Percentiles rank a stretch among this genome's conserved stretches.
These are phyloP conservation scores for Deinandra increscens DNA, from an alignment of 129 eudicot genomes.

Conservation along the genomic window DNA sequence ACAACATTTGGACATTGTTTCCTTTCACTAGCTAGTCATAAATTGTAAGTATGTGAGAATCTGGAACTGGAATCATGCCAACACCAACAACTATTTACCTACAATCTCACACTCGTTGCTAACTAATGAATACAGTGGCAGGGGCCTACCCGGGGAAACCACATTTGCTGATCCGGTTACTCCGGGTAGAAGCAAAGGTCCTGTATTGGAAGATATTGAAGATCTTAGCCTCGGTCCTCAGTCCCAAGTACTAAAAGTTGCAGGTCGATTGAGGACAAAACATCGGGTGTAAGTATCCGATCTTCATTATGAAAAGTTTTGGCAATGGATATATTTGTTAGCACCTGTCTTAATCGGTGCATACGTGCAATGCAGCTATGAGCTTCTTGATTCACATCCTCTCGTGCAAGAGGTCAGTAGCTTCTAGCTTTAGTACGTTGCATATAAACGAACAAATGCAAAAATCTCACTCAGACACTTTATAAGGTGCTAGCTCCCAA, in stretches of 20 bases:
- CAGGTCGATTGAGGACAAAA: conserved; percentile 29
- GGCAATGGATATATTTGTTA: not conserved
- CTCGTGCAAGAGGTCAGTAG: conserved; percentile 40
- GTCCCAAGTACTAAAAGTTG: not conserved
- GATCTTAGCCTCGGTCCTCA: conserved; percentile 19
- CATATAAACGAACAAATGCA: not conserved
- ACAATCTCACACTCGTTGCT: no score
- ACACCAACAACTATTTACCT: no score
- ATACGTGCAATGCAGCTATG: conserved; percentile 41
- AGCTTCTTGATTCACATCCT: conserved; percentile 54
- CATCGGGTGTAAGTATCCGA: conserved; percentile 45
- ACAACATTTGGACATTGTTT: no score
- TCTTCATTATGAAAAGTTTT: not conserved
- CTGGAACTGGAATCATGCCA: no score
- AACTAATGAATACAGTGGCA: not conserved
- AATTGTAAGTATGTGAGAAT: not conserved
- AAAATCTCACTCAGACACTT: no score
- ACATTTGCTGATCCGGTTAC: conserved; percentile 10
- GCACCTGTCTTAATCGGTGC: conserved; percentile 6
- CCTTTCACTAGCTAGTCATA: no score
- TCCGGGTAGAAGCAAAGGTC: not conserved
- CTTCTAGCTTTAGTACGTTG: not conserved
- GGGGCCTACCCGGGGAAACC: not conserved
- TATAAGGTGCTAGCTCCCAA: no score
- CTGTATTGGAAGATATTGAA: conserved; percentile 33